Evolutionary conservation across 805 yeast genomes (phyloP), one percentile per base, ranked within the genome.

Genomic region (Candida piceae): DNA sequence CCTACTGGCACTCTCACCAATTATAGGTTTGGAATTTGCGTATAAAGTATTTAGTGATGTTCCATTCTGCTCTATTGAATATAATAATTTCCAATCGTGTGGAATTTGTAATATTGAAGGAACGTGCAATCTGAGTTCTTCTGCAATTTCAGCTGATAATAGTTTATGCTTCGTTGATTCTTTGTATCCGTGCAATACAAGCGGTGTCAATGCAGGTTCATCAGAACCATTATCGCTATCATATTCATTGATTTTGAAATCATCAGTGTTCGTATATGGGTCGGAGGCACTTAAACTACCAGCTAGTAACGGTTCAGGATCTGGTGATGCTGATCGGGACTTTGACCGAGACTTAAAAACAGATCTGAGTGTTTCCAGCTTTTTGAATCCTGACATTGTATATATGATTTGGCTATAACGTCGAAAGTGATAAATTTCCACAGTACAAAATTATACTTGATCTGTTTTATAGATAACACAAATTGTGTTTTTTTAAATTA

Each of bases 61-160:
- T 0, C 98, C 98, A 56, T 88, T 85, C 58, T 87, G 96, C 48
- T 89, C 97, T 42, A 86, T 61, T n/a, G 93, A 81, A 55, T 89
- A 90, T 3, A 79, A 58, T 34, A 93, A 59, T 5, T 70, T 60
- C 98, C 97, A 93, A 5, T 72, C 72, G 26, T 82, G 80, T 42
- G 76, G 76, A 17, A 90, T 66, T 56, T 87, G 96, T 27, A 84
- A 64, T 32, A 97, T 67, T 4, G 85, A 71, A 0, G 97, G 96
- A 41, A 93, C 57, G 36, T 86, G 69, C 19, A 67, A 64, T 31
- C 96, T 68, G 24, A 90, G 70, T 37, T 86, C 87, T 40, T 74
- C 83, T 1, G 93, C 93, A 50, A 90, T 62, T 34, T 75, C 83
- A 0, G 48, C 34, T 6, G 52, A 51, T 38, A 90, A 52, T 7